phyloP scores from a whole-genome alignment of 495 filamentous ascomycete genomes.

The Aspergillus bridgeri region DNA sequence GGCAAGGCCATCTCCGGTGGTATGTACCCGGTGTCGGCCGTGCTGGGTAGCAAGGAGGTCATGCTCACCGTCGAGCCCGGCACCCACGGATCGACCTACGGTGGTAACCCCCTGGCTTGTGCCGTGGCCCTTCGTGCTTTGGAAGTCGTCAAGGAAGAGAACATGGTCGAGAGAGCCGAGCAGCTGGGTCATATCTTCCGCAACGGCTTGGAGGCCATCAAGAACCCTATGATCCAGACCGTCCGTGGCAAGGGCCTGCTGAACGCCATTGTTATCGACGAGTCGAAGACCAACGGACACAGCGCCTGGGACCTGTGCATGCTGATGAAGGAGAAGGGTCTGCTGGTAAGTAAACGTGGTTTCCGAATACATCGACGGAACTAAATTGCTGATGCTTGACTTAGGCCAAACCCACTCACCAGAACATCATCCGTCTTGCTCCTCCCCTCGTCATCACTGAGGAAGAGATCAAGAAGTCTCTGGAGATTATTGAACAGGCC shows the following conservation, averaged over 20 bases:
- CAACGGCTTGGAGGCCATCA: conserved; percentile 63
- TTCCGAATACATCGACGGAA: not conserved
- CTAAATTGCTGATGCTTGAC: conserved; percentile 26
- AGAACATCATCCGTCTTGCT: conserved; percentile 79
- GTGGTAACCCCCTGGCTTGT: conserved; percentile 95
- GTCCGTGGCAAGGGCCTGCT: conserved; percentile 91
- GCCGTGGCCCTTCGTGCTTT: conserved; percentile 96
- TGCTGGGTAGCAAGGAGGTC: conserved; percentile 82
- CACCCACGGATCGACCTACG: conserved; percentile 95
- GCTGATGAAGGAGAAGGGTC: conserved; percentile 90
- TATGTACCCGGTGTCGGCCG: conserved; percentile 97
- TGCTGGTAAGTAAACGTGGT: conserved; percentile 61
- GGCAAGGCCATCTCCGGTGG: conserved; percentile 98
- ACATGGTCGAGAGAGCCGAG: conserved; percentile 79
- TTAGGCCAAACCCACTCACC: conserved; percentile 96
- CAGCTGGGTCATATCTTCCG: conserved; percentile 81
- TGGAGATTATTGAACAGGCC: conserved; percentile 48
- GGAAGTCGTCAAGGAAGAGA: conserved; percentile 88
- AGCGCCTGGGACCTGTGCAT: conserved; percentile 97
- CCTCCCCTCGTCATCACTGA: conserved; percentile 57
- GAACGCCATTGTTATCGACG: conserved; percentile 96
- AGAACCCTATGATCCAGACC: conserved; percentile 73
- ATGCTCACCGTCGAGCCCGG: conserved; percentile 98
- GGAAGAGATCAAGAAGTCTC: conserved; percentile 46
- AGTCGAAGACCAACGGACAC: conserved; percentile 76